phyloP scores from a whole-genome alignment of 2,329 filamentous ascomycete species.

The Ascosphaera aggregata region DNA sequence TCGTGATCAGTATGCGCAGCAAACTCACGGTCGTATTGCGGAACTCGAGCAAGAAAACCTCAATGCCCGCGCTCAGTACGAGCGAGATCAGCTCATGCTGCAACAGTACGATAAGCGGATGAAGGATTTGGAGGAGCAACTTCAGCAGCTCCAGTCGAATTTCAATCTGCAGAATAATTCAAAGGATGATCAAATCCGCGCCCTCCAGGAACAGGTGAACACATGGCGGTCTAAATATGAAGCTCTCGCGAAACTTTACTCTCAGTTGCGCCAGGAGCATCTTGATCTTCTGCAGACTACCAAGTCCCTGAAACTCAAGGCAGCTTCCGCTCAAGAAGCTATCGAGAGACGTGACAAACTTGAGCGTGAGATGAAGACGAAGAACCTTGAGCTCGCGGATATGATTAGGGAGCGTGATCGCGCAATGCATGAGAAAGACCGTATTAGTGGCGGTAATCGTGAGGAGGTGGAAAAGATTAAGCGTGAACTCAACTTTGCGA shows the following conservation, averaged over 20 bases:
- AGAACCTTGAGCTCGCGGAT: slow-evolving; percentile 94
- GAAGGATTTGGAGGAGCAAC: slow-evolving; percentile 74
- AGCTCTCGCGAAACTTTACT: slow-evolving; percentile 87
- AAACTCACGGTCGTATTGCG: slow-evolving; percentile 86
- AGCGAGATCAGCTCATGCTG: slow-evolving; percentile 90
- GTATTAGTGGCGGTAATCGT: slow-evolving; percentile 61
- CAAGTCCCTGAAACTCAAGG: slow-evolving; percentile 88
- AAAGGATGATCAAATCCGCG: slow-evolving; percentile 82
- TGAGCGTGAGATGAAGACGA: slow-evolving; percentile 94
- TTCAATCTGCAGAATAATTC: slow-evolving; percentile 66
- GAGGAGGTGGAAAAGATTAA: slow-evolving; percentile 90
- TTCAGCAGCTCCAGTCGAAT: slow-evolving; percentile 59
- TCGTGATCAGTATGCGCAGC: slow-evolving; percentile 71
- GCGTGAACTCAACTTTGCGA: slow-evolving; percentile 75
- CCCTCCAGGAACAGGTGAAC: slow-evolving; percentile 90
- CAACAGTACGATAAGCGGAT: slow-evolving; percentile 92
- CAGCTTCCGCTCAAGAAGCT: slow-evolving; percentile 87
- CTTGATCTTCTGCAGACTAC: slow-evolving; percentile 88
- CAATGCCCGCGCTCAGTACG: slow-evolving; percentile 82
- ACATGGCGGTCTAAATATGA: slow-evolving; percentile 97
- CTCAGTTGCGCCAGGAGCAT: slow-evolving; percentile 84
- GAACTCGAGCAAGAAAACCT: slow-evolving; percentile 91
- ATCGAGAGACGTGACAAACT: slow-evolving; percentile 88
- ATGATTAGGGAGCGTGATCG: slow-evolving; percentile 96
- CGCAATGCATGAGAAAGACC: slow-evolving; percentile 79